A percentile compares a stretch with the other conserved stretches of the same genome.
Conservation (phyloP, 2,329 filamentous ascomycete genomes). For the Penicillium sp. region DNA sequence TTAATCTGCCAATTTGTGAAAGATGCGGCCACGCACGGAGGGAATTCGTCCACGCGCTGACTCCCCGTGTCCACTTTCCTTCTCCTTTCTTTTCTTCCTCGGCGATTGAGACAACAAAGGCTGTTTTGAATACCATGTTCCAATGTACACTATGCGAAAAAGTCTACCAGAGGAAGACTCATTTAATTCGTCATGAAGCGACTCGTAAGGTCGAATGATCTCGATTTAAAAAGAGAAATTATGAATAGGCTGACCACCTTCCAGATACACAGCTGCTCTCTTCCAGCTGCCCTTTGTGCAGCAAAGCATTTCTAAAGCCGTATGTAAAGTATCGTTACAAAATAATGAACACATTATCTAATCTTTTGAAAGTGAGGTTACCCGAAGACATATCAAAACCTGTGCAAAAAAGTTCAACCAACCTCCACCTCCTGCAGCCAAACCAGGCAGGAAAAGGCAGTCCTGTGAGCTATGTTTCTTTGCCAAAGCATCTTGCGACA, state of each 20-base stretch:
- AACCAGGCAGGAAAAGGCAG: slow-evolving; percentile 32
- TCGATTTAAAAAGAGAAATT: neutral
- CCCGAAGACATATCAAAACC: slow-evolving; percentile 31
- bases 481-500: slow-evolving; percentile 31
- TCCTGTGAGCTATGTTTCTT: slow-evolving; percentile 32
- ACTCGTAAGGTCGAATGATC: slow-evolving; percentile 24
- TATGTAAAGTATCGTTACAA: slow-evolving; percentile 2
- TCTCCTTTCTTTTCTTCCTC: neutral
- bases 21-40: slow-evolving; percentile 5
- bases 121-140: slow-evolving; percentile 23
- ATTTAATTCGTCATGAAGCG: slow-evolving; percentile 31
- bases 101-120: neutral
- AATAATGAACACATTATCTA: neutral
- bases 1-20: neutral
- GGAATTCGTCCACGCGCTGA: neutral
- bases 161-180: slow-evolving; percentile 30
- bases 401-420: slow-evolving; percentile 33
- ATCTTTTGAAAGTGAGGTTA: slow-evolving; percentile 26
- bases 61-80: neutral
- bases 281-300: slow-evolving; percentile 32
- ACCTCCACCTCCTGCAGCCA: slow-evolving; percentile 27
- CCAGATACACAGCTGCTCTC: slow-evolving; percentile 26
- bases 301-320: slow-evolving; percentile 32
- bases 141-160: slow-evolving; percentile 31
- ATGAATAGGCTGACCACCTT: slow-evolving; percentile 9